Evolutionary conservation across 768 basidiomycete species (phyloP).

Genomic region (Sarcodon aspratus): DNA sequence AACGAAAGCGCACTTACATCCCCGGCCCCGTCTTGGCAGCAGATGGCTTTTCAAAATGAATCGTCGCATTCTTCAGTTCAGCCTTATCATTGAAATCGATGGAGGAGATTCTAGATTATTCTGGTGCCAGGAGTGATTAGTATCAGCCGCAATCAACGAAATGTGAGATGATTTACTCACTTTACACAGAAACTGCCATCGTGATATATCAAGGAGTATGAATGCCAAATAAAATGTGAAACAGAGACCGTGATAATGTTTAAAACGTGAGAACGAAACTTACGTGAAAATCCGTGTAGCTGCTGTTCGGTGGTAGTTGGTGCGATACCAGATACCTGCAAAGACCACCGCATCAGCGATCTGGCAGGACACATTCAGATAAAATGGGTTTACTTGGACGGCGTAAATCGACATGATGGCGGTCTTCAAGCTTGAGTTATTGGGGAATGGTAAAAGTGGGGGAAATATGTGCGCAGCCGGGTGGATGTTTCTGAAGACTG

Average conservation of each 20-base stretch:
- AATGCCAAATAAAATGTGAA: constrained; percentile 1
- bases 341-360: background rate
- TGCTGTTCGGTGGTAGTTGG: constrained; percentile 52
- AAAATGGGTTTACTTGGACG: no score
- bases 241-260: background rate
- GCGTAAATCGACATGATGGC: no score
- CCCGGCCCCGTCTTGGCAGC: constrained; percentile 85
- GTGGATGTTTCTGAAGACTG: no score
- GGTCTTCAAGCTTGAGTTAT: no score
- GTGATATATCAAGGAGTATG: background rate
- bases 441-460: no score
- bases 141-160: constrained; percentile 1
- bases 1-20: no score
- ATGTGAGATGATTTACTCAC: constrained; percentile 25
- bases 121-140: constrained; percentile 3
- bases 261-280: constrained; percentile 13
- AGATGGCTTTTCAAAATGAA: constrained; percentile 75
- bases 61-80: constrained; percentile 40
- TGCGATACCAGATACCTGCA: constrained; percentile 63
- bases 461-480: no score
- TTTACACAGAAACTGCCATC: constrained; percentile 73
- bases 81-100: constrained; percentile 43
- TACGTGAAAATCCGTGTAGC: constrained; percentile 78
- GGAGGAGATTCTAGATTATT: constrained; percentile 40
- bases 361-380: no score